Conservation (phyloP, 1,284 basidiomycete genomes). For the Microbotryomycetes sp. region DNA sequence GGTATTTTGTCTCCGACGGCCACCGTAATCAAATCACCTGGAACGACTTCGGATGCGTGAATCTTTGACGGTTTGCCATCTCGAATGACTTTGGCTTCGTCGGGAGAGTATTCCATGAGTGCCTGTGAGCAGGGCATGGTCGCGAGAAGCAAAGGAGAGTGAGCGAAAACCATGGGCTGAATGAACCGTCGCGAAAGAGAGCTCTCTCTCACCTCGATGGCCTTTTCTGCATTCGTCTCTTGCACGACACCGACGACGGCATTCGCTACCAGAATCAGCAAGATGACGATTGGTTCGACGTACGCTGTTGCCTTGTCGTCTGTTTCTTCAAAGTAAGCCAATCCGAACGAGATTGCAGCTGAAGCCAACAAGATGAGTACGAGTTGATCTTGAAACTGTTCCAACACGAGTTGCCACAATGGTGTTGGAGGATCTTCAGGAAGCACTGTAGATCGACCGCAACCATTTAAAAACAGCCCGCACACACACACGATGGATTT, state of each 20-base stretch:
- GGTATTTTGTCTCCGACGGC: slow-evolving; percentile 90
- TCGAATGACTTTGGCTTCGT: slow-evolving; percentile 85
- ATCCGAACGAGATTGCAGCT: slow-evolving; percentile 79
- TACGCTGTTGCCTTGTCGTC: slow-evolving; percentile 65
- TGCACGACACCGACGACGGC: slow-evolving; percentile 91
- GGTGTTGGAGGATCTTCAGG: slow-evolving; percentile 86
- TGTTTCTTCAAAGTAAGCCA: slow-evolving; percentile 74
- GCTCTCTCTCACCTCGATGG: slow-evolving; percentile 65
- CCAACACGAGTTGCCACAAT: slow-evolving; percentile 85
- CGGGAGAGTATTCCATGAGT: slow-evolving; percentile 87
- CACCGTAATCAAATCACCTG: slow-evolving; percentile 82
- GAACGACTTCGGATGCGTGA: slow-evolving; percentile 80
- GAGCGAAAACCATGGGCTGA: neutral
- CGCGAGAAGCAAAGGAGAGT: neutral
- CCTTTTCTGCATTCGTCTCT: slow-evolving; percentile 87
- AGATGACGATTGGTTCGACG: slow-evolving; percentile 85
- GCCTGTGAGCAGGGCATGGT: slow-evolving; percentile 52
- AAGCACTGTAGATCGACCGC: slow-evolving; percentile 63
- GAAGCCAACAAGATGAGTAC: slow-evolving; percentile 85
- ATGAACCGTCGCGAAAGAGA: neutral
- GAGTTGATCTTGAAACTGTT: slow-evolving; percentile 96
- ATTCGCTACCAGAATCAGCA: slow-evolving; percentile 87
- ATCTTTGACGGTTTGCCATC: slow-evolving; percentile 63
- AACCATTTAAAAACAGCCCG: neutral
- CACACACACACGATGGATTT: neutral